A percentile compares a stretch with the other conserved stretches of the same genome.
Conservation (phyloP, 164 flowering plant species). For the Kingdonia uniflora region DNA sequence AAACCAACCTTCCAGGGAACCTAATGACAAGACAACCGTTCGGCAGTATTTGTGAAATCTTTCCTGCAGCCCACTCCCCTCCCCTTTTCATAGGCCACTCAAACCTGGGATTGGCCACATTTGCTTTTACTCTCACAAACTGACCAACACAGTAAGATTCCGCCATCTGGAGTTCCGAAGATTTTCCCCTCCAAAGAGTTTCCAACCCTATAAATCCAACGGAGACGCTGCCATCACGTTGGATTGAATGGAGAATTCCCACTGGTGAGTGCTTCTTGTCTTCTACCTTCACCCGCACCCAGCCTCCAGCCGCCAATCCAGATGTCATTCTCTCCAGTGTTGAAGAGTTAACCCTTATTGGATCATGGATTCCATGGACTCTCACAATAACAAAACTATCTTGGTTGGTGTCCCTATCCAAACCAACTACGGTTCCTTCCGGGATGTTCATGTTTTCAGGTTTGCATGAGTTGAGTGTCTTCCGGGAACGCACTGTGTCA, state of each 20-base stretch:
- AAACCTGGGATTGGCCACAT: slow-evolving; percentile 57
- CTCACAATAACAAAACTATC: slow-evolving; percentile 61
- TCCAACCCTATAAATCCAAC: slow-evolving; percentile 67
- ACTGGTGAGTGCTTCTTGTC: slow-evolving; percentile 68
- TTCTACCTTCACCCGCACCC: slow-evolving; percentile 69
- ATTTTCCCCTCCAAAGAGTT: slow-evolving; percentile 67
- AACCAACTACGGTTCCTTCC: slow-evolving; percentile 71
- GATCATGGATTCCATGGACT: slow-evolving; percentile 82
- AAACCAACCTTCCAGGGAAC: slow-evolving; percentile 57
- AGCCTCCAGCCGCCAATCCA: slow-evolving; percentile 84
- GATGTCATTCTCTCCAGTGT: slow-evolving; percentile 66
- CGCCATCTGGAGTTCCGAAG: slow-evolving; percentile 72
- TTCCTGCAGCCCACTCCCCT: slow-evolving; percentile 69
- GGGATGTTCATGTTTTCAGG: slow-evolving; percentile 68
- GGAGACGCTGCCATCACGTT: slow-evolving; percentile 53
- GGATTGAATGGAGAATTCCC: slow-evolving; percentile 72
- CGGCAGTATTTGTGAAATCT: slow-evolving; percentile 36
- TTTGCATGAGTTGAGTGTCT: slow-evolving; percentile 50
- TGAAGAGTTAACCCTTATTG: slow-evolving; percentile 50
- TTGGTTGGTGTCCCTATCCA: slow-evolving; percentile 36
- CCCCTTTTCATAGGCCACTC: slow-evolving; percentile 69
- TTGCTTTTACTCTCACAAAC: slow-evolving; percentile 67
- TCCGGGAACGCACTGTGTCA: slow-evolving; percentile 79
- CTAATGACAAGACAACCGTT: slow-evolving; percentile 64
- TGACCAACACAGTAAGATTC: slow-evolving; percentile 64